Base-by-base conservation (phyloP, 345 rosid genomes). In the Sapria himalayana region DNA sequence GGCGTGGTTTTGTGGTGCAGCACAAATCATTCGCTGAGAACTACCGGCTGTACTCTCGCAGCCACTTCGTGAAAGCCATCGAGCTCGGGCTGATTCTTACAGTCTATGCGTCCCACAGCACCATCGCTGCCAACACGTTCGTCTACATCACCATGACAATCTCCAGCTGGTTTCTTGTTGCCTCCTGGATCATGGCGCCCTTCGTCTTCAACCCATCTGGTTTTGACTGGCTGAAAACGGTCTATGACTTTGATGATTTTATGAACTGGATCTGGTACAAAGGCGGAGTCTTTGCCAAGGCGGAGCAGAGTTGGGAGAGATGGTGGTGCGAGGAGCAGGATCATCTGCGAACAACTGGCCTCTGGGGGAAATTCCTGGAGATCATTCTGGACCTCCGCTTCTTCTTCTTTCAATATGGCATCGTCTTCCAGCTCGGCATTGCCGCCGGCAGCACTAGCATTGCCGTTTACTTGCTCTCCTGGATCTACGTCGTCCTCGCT, bases 301-400 rank as follows among this genome's bases (percentile, higher is more conserved):
- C 95, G 37, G 95, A 84, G 52, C 74, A 84, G 60, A 74, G 89
- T 58, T 84, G 95, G 95, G 81, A 76, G 60, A 65, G 75, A 17
- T 84, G 95, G 95, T 84, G 95, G 95, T 46, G 60, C 22, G 95
- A 84, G 61, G 95, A 84, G 59, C 95, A 84, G 61, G 92, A 79
- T 38, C 95, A 84, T 63, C 57, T 84, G 43, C 71, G 63, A 56
- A 70, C 81, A 29, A 79, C 95, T 45, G 89, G 92, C 23, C 54
- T 72, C 3, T 74, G 74, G 89, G 95, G 92, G 33, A 84, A 74
- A 68, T 22, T 74, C 14, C 33, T 64, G 41, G 95, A 84, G 73
- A 64, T 79, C 23, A 40, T 79, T 48, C 60, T 84, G 61, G 84
- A 84, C 57, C 95, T 84, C 17, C 92, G 95, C 15, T 84, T 72